phyloP scores from a whole-genome alignment of 2,329 filamentous ascomycete genomes.

The Graphilbum fragrans region DNA sequence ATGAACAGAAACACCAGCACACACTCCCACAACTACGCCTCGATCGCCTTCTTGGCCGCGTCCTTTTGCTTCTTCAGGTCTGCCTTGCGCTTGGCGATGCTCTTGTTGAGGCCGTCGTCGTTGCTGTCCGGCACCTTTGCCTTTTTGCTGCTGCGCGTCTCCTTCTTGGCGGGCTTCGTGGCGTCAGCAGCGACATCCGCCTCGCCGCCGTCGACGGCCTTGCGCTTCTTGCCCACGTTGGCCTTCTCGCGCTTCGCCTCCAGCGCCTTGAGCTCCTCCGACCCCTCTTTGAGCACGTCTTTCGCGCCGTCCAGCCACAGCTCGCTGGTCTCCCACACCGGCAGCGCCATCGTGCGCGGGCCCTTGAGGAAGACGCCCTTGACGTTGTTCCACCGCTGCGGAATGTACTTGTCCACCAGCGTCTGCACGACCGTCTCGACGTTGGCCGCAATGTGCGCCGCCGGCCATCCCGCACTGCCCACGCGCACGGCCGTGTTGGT shows the following conservation, averaged over 20 bases:
- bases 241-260: slow-evolving; percentile 31
- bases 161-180: slow-evolving; percentile 32
- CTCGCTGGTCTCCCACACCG: slow-evolving; percentile 90
- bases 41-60: slow-evolving; percentile 27
- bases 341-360: slow-evolving; percentile 73
- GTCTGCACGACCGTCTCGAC: slow-evolving; percentile 56
- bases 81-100: slow-evolving; percentile 45
- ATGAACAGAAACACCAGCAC: not conserved
- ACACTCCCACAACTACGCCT: slow-evolving; percentile 6
- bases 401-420: slow-evolving; percentile 67
- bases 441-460: slow-evolving; percentile 72
- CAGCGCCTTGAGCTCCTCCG: slow-evolving; percentile 33
- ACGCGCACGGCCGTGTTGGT: slow-evolving; percentile 73
- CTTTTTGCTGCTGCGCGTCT: slow-evolving; percentile 40
- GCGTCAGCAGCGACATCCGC: slow-evolving; percentile 26
- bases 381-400: slow-evolving; percentile 80
- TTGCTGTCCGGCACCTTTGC: slow-evolving; percentile 37
- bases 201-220: slow-evolving; percentile 27
- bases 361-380: slow-evolving; percentile 83
- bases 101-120: slow-evolving; percentile 36
- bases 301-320: slow-evolving; percentile 71
- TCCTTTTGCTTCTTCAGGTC: slow-evolving; percentile 48
- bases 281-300: slow-evolving; percentile 50
- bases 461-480: slow-evolving; percentile 60
- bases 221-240: slow-evolving; percentile 55